Base-by-base conservation (phyloP, 805 yeast species). In the Dipodascus albidus region DNA sequence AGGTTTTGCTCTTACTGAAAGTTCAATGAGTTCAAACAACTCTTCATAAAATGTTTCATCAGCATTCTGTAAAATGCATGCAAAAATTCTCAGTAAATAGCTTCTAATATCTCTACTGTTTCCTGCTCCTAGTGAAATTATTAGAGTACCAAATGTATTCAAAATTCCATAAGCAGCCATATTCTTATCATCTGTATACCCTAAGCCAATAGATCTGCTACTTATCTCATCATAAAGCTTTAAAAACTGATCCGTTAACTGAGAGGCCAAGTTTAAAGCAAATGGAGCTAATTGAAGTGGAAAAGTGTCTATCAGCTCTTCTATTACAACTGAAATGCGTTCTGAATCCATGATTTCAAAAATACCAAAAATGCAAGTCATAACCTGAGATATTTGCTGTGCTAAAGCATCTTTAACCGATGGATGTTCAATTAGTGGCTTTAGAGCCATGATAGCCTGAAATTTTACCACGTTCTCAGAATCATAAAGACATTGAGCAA, bases 201-300 rank as follows among this genome's bases (percentile, higher is more conserved):
- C 71, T 35, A 73, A 74, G 21, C 71, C 73, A 33, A 59, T 60
- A 22, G 57, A 62, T 14, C 44, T 14, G 22, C 58, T 65, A 8
- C 68, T 73, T 31, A 87, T 67, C 52, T 90, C 96, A 49, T 74
- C 70, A 1, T 90, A 85, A 23, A 87, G 65, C 58, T 77, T 74
- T 62, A 86, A 62, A 62, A 90, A 87, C 64, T 91, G 96, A 50
- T 80, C 80, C 14, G 82, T 82, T 60, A 73, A 57, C 56, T 71
- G 72, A 23, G 59, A 68, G 64, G 81, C 80, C 53, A 85, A 68
- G 55, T 84, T 83, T n/a, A 80, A 73, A 44, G 95, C 91, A 67
- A 87, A 91, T 17, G 99, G 98, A 56, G 89, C 93, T 60, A 91
- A 74, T 67, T 91, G 95, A 58, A 82, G 85, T 3, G 95, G 77